A percentile compares a stretch with the other conserved stretches of the same genome.
These are phyloP conservation scores for Phaeomoniella chlamydospora DNA, from an alignment of 2,329 filamentous ascomycete genomes.

Conservation along the genomic window DNA sequence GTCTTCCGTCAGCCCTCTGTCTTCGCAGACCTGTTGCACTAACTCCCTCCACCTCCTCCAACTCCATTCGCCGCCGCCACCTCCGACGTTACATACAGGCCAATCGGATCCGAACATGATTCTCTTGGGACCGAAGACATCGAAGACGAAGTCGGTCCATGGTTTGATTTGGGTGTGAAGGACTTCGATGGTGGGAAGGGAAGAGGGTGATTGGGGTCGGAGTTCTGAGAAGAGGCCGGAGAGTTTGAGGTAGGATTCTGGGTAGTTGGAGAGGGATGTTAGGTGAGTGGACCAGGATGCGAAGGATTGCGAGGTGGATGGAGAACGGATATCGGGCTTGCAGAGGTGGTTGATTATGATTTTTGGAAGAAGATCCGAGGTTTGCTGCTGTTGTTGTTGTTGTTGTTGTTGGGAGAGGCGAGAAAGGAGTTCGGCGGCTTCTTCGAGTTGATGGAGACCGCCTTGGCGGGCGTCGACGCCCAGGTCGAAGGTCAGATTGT, in stretches of 20 bases:
- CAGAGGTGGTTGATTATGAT: conserved; percentile 76
- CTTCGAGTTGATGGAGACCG: conserved; percentile 59
- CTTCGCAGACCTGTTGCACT: conserved; percentile 49
- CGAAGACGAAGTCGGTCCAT: conserved; percentile 59
- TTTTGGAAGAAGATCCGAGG: conserved; percentile 32
- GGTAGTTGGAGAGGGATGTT: conserved; percentile 48
- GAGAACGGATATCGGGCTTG: conserved; percentile 58
- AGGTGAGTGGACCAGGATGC: conserved; percentile 56
- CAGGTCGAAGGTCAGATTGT: conserved; percentile 62
- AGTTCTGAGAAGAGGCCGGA: conserved; percentile 76
- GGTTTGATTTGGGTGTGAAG: conserved; percentile 32
- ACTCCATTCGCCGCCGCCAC: conserved; percentile 38
- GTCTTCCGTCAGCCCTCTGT: conserved; percentile 37
- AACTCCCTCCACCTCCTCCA: conserved; percentile 66
- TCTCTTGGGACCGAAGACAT: conserved; percentile 54
- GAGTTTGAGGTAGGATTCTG: conserved; percentile 76
- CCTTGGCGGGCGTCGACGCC: conserved; percentile 69
- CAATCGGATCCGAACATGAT: conserved; percentile 91
- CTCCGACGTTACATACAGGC: conserved; percentile 71
- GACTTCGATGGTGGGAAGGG: not conserved
- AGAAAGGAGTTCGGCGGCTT: conserved; percentile 56
- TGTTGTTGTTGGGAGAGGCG: conserved; percentile 47
- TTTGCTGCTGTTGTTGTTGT: conserved; percentile 1
- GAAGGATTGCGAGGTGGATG: conserved; percentile 39
- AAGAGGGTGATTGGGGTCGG: conserved; percentile 24